Conservation (phyloP, 2,329 filamentous ascomycete genomes). For the Sphaerulina vaccinii region DNA sequence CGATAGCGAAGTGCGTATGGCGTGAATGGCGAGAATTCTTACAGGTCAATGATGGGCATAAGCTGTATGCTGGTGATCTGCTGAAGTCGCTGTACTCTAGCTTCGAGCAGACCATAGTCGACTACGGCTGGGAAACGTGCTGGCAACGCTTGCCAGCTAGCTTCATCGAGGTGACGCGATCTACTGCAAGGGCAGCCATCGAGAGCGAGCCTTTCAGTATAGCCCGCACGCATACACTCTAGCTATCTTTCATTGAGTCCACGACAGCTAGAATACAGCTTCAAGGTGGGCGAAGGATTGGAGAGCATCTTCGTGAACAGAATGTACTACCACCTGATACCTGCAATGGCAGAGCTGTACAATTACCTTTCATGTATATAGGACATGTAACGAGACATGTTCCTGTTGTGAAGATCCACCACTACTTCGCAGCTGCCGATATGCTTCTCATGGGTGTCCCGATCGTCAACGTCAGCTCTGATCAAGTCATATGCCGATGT, state of each 20-base stretch:
- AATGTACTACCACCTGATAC: too few relatives aligned
- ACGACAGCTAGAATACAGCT: too few relatives aligned
- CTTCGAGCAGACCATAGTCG: constrained; percentile 10
- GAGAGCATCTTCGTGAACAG: too few relatives aligned
- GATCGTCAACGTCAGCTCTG: too few relatives aligned
- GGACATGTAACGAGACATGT: too few relatives aligned
- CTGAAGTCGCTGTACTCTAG: constrained; percentile 7
- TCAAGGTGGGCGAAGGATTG: too few relatives aligned
- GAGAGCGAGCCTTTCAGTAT: not conserved
- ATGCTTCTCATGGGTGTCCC: too few relatives aligned
- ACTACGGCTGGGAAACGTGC: constrained; percentile 14
- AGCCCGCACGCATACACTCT: not conserved
- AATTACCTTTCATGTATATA: too few relatives aligned
- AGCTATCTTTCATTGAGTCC: not conserved
- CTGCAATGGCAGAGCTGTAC: too few relatives aligned
- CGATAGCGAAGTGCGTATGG: constrained; percentile 22
- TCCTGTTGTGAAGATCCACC: too few relatives aligned
- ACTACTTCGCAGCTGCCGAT: too few relatives aligned
- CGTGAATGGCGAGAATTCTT: constrained; percentile 20
- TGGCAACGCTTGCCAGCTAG: constrained; percentile 1
- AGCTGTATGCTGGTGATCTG: constrained; percentile 5
- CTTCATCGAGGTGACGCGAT: constrained; percentile 10
- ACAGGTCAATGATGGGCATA: constrained; percentile 3
- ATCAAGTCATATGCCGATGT: too few relatives aligned
- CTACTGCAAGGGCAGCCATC: not conserved